These are phyloP conservation scores for Colletotrichum tamarilloi DNA, from an alignment of 2,329 filamentous ascomycete species.

Conservation along the genomic window DNA sequence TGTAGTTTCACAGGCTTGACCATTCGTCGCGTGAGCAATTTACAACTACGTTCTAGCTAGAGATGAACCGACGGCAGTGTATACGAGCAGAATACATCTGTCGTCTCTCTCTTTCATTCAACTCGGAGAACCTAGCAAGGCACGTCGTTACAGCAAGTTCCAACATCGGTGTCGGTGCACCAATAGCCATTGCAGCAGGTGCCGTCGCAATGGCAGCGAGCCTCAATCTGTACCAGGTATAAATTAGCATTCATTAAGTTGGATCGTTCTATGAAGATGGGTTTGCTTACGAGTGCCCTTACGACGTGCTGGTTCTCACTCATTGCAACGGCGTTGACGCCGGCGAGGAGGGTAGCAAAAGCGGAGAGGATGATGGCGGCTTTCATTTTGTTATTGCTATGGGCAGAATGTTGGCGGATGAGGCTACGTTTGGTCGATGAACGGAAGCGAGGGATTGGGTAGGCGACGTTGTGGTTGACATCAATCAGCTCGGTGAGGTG, in stretches of 20 bases:
- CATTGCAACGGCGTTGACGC: not conserved
- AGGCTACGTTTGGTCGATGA: no score
- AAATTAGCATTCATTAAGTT: not conserved
- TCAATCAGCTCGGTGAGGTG: no score
- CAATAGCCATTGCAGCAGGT: slow-evolving; percentile 13
- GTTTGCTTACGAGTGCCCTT: slow-evolving; percentile 4
- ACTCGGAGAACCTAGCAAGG: not conserved
- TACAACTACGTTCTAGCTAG: no score
- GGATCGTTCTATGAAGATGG: no score
- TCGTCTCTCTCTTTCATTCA: no score
- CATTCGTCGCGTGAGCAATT: no score
- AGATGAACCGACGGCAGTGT: no score
- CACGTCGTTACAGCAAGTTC: slow-evolving; percentile 13
- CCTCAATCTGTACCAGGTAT: not conserved
- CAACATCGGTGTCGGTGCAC: slow-evolving; percentile 13
- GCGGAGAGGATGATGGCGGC: not conserved
- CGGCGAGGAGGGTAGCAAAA: not conserved
- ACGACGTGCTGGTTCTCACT: not conserved
- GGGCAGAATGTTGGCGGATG: no score
- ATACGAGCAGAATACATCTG: no score
- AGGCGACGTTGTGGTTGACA: no score
- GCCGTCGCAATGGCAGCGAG: slow-evolving; percentile 21
- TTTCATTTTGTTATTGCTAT: not conserved
- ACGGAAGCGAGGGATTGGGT: no score
- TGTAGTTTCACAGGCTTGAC: no score